Conservation (phyloP, 2,329 filamentous ascomycete genomes). For the Exophiala oligosperma region DNA sequence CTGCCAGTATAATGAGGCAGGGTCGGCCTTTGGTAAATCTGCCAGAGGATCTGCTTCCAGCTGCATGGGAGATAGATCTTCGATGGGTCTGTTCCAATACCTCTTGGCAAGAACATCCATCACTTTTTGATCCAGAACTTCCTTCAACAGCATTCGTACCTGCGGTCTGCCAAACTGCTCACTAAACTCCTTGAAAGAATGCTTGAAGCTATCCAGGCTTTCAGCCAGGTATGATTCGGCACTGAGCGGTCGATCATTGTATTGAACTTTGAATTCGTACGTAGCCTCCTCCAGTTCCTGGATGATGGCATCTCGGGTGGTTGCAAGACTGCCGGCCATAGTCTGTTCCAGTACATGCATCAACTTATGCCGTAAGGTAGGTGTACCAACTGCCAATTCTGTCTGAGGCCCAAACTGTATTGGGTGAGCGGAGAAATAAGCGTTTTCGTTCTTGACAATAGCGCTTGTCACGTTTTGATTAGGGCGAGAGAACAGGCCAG, state of each 20-base stretch:
- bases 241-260: constrained; percentile 92
- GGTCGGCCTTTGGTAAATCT: constrained; percentile 80
- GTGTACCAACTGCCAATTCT: constrained; percentile 76
- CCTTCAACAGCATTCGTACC: constrained; percentile 85
- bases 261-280: constrained; percentile 99
- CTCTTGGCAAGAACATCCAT: constrained; percentile 87
- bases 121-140: constrained; percentile 90
- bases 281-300: constrained; percentile 95
- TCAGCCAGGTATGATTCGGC: constrained; percentile 97
- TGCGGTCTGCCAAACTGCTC: constrained; percentile 86
- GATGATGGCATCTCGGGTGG: constrained; percentile 86
- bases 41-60: constrained; percentile 71
- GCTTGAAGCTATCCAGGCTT: constrained; percentile 93
- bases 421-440: constrained; percentile 83
- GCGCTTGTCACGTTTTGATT: constrained; percentile 74
- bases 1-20: constrained; percentile 86
- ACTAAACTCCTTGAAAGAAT: constrained; percentile 92
- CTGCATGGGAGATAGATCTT: constrained; percentile 69
- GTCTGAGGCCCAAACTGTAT: constrained; percentile 73
- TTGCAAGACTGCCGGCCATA: constrained; percentile 89
- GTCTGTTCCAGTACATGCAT: constrained; percentile 97
- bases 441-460: constrained; percentile 83
- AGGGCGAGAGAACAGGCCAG: constrained; percentile 78
- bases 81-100: constrained; percentile 96
- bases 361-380: constrained; percentile 85